phyloP scores from a whole-genome alignment of 306 rosid species.

The Quercus mongolica region DNA sequence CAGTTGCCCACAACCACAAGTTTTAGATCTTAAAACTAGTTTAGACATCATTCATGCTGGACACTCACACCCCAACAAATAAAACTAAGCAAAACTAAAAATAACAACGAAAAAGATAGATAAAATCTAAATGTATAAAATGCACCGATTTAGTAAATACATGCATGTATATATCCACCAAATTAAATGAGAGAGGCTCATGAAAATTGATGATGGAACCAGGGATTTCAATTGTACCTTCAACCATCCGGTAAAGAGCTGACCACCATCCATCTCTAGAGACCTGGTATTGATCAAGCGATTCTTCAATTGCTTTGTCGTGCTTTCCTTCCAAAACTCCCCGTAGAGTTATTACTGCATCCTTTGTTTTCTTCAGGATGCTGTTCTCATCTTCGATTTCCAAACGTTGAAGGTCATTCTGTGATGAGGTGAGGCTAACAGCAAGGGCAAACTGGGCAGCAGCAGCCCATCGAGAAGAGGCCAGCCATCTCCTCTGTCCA shows the following conservation, averaged over 20 bases:
- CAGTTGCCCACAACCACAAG: not conserved
- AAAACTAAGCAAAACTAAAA: not conserved
- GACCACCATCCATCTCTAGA: slow-evolving; percentile 73
- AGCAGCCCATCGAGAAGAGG: slow-evolving; percentile 53
- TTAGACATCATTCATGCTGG: not conserved
- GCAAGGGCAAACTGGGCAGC: slow-evolving; percentile 74
- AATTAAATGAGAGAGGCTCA: not conserved
- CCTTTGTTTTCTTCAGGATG: slow-evolving; percentile 50
- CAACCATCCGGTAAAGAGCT: slow-evolving; percentile 78
- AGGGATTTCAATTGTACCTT: slow-evolving; percentile 49
- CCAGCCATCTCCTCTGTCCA: slow-evolving; percentile 31
- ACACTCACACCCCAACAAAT: not conserved
- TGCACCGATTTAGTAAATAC: not conserved
- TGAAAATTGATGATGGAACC: slow-evolving; percentile 9
- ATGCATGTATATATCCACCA: not conserved
- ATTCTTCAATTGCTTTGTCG: slow-evolving; percentile 55
- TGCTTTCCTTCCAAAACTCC: slow-evolving; percentile 82
- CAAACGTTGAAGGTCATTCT: slow-evolving; percentile 50
- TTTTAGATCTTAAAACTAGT: not conserved
- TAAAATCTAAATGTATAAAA: not conserved
- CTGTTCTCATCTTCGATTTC: slow-evolving; percentile 28
- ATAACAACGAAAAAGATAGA: not conserved
- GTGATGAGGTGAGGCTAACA: slow-evolving; percentile 64
- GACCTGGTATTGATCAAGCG: slow-evolving; percentile 39
- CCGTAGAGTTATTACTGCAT: slow-evolving; percentile 60